phyloP scores from a whole-genome alignment of 768 basidiomycete species.

The Trametes villosa region DNA sequence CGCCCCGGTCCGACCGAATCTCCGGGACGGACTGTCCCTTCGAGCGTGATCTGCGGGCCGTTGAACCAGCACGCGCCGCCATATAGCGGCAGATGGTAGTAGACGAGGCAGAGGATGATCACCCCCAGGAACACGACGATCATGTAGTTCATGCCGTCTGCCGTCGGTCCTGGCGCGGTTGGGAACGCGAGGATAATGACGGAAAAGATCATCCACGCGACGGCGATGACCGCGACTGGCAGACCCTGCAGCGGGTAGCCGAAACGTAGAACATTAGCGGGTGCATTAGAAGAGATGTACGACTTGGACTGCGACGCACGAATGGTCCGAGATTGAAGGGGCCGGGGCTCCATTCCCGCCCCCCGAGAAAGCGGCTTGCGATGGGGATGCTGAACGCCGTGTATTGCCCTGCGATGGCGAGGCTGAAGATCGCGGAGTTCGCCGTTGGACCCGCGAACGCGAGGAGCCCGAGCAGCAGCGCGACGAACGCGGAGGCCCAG shows the following conservation, averaged over 20 bases:
- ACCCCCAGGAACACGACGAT: constrained; percentile 41
- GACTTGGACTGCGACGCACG: constrained; percentile 20
- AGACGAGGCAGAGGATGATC: constrained; percentile 39
- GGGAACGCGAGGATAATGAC: constrained; percentile 42
- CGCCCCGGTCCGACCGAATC: too few relatives aligned
- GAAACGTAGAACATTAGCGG: too few relatives aligned
- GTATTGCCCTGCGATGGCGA: constrained; percentile 30
- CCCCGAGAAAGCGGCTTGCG: constrained; percentile 35
- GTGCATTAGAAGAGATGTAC: background rate
- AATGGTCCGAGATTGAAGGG: constrained; percentile 41
- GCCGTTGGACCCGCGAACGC: constrained; percentile 58
- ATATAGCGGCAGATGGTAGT: constrained; percentile 40
- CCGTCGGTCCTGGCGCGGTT: constrained; percentile 35
- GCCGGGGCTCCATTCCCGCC: constrained; percentile 35
- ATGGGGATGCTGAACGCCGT: constrained; percentile 41
- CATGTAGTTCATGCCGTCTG: constrained; percentile 46
- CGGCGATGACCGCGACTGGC: constrained; percentile 39
- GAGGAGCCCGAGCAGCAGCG: constrained; percentile 58
- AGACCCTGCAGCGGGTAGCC: too few relatives aligned
- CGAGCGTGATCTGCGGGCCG: constrained; percentile 27
- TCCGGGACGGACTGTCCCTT: too few relatives aligned
- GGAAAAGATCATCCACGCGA: constrained; percentile 44
- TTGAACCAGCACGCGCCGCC: constrained; percentile 36
- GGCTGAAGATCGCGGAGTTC: constrained; percentile 43
- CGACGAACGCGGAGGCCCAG: constrained; percentile 50